Conservation (phyloP, 108 stramenopile genomes). For the Stephanodiscus triporus region DNA sequence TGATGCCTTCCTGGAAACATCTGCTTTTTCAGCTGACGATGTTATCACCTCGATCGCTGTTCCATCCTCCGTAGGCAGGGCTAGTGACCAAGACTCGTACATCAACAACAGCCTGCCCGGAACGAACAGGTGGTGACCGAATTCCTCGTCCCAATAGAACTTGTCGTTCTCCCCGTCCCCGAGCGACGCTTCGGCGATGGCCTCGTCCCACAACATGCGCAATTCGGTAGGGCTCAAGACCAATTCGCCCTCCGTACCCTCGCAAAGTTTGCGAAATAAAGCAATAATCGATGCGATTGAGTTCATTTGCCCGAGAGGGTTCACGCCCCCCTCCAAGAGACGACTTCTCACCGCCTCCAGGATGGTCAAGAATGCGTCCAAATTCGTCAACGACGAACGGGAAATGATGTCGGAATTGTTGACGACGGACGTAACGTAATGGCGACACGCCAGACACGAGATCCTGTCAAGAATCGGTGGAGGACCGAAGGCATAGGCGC, state of each 20-base stretch:
- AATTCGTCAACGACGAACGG: constrained; percentile 63
- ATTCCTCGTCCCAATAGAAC: constrained; percentile 43
- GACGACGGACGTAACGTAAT: constrained; percentile 66
- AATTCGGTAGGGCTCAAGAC: constrained; percentile 52
- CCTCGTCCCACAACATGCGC: constrained; percentile 41
- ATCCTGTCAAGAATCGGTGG: constrained; percentile 72
- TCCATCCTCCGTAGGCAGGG: neutral
- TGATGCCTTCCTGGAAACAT: neutral
- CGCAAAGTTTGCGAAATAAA: constrained; percentile 55
- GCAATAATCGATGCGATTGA: constrained; percentile 40
- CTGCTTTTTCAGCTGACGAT: neutral
- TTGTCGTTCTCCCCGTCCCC: constrained; percentile 49
- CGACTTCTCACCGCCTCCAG: constrained; percentile 49
- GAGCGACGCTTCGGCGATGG: constrained; percentile 50
- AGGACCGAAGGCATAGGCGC: constrained; percentile 74
- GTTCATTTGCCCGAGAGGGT: constrained; percentile 36
- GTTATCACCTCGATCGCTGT: neutral
- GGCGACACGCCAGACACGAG: constrained; percentile 55
- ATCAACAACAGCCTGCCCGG: constrained; percentile 60
- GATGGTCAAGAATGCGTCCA: constrained; percentile 63
- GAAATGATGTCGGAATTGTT: constrained; percentile 78
- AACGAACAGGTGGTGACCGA: constrained; percentile 64
- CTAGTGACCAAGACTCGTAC: constrained; percentile 55
- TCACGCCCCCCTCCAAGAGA: constrained; percentile 52
- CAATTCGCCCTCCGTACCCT: constrained; percentile 53